Conservation (phyloP, 768 basidiomycete species). For the Gyrodon lividus region DNA sequence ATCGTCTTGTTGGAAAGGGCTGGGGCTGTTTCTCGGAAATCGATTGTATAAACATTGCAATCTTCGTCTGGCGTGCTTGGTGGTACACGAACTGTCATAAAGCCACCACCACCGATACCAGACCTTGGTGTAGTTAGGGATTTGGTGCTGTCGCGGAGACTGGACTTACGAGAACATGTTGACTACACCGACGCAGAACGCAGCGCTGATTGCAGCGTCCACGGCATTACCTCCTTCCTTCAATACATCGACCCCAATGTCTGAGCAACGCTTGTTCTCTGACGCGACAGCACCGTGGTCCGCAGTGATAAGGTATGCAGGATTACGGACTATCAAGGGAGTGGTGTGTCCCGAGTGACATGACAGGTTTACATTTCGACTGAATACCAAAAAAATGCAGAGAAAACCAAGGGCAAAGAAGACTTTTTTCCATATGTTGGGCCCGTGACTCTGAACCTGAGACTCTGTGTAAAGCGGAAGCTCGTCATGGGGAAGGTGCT, state of each 20-base stretch:
- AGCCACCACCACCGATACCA: slow-evolving; percentile 86
- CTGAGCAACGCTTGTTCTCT: slow-evolving; percentile 83
- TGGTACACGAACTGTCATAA: slow-evolving; percentile 81
- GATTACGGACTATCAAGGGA: slow-evolving; percentile 37
- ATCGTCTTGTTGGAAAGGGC: slow-evolving; percentile 70
- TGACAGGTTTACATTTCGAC: neutral
- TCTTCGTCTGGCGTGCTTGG: slow-evolving; percentile 38
- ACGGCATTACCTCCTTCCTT: slow-evolving; percentile 88
- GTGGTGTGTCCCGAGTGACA: neutral
- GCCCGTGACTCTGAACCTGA: neutral
- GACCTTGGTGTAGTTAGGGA: slow-evolving; percentile 43
- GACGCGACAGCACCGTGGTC: slow-evolving; percentile 83
- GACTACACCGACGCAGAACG: slow-evolving; percentile 77
- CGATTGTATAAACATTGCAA: slow-evolving; percentile 70
- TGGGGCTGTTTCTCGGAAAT: slow-evolving; percentile 90
- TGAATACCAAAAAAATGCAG: slow-evolving; percentile 13
- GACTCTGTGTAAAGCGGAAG: slow-evolving; percentile 22
- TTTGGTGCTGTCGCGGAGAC: neutral
- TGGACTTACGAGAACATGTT: slow-evolving; percentile 84
- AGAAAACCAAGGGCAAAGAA: slow-evolving; percentile 11
- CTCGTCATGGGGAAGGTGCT: neutral
- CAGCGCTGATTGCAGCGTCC: slow-evolving; percentile 79
- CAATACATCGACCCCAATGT: slow-evolving; percentile 75
- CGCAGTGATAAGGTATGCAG: slow-evolving; percentile 59
- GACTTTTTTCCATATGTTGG: slow-evolving; percentile 11